Percentiles rank a stretch among this genome's conserved stretches.
phyloP scores from a whole-genome alignment of 345 rosid genomes.

The Clausena lansium region DNA sequence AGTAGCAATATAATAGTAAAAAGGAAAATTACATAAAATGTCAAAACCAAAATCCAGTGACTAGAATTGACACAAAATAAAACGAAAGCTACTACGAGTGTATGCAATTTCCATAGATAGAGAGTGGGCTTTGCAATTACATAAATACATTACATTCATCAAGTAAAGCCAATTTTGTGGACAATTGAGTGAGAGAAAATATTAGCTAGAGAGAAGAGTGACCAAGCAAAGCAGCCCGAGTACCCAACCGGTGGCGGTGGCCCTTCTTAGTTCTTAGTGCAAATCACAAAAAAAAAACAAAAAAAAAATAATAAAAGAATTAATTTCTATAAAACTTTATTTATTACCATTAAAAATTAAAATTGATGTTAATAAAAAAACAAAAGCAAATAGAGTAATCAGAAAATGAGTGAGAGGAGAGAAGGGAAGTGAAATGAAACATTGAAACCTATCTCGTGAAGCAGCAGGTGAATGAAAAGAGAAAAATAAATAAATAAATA shows the following conservation, averaged over 20 bases:
- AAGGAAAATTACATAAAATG: too few relatives aligned
- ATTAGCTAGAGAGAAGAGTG: neutral
- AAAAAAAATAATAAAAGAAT: too few relatives aligned
- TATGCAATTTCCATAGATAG: neutral
- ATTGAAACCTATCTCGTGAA: conserved; percentile 41
- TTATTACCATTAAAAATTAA: too few relatives aligned
- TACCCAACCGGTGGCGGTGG: too few relatives aligned
- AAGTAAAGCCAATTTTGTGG: neutral
- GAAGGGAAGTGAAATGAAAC: too few relatives aligned
- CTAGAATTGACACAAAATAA: neutral
- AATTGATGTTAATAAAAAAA: neutral
- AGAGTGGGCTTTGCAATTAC: neutral
- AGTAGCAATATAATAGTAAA: neutral
- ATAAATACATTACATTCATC: neutral
- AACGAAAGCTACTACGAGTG: neutral
- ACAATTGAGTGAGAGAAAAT: neutral
- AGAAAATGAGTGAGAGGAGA: too few relatives aligned
- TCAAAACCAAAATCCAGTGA: too few relatives aligned
- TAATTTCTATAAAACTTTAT: too few relatives aligned
- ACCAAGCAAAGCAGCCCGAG: neutral
- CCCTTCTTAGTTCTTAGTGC: too few relatives aligned
- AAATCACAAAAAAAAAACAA: too few relatives aligned
- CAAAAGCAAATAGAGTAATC: neutral
- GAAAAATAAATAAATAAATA: neutral
- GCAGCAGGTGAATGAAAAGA: conserved; percentile 24